phyloP scores from a whole-genome alignment of 768 basidiomycete genomes.

The Russula compacta region DNA sequence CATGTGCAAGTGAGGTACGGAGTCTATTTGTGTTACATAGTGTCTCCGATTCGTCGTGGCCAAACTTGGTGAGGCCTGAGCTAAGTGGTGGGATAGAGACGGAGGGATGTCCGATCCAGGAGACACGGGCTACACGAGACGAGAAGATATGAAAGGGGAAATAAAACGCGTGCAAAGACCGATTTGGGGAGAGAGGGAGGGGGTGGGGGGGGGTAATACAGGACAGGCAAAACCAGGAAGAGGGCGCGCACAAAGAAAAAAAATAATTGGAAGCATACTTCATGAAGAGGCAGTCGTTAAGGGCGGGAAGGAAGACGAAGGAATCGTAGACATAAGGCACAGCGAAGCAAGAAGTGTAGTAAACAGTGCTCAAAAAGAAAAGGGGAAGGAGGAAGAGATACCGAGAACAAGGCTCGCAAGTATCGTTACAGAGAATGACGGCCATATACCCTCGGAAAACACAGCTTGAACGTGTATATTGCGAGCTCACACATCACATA shows the following conservation, averaged over 20 bases:
- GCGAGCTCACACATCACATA: conserved; percentile 1
- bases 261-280: conserved; percentile 18
- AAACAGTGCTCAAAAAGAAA: conserved; percentile 2
- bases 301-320: not conserved
- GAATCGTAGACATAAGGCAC: conserved; percentile 11
- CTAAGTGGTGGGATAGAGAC: conserved; percentile 14
- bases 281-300: conserved; percentile 10
- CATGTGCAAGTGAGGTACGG: not conserved
- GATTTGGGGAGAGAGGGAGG: conserved; percentile 1
- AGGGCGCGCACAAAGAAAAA: not conserved
- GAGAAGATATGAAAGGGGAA: not conserved
- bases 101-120: conserved; percentile 13
- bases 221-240: conserved; percentile 7
- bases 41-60: conserved; percentile 15
- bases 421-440: conserved; percentile 11
- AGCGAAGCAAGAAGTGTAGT: conserved; percentile 16
- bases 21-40: conserved; percentile 16
- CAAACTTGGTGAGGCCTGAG: not conserved
- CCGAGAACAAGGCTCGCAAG: conserved; percentile 6
- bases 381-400: not conserved
- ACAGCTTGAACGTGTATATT: conserved; percentile 1
- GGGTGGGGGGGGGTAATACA: conserved; percentile 14
- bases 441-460: conserved; percentile 4
- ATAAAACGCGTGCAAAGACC: conserved; percentile 10
- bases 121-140: conserved; percentile 19